Evolutionary conservation across 1,139 yeast species (phyloP).

Genomic region (Candida tropicalis): DNA sequence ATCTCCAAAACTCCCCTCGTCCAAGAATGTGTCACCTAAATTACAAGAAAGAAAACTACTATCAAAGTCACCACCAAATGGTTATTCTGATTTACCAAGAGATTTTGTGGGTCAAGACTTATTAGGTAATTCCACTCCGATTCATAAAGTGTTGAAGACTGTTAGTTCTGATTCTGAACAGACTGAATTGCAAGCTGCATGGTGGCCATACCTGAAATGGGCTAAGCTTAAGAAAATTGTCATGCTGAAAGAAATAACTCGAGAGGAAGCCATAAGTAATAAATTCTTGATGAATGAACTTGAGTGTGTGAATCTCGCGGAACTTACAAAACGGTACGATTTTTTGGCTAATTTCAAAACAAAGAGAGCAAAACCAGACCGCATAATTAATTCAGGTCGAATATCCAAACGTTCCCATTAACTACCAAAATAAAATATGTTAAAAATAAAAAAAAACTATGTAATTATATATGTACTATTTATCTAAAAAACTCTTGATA

Average conservation of each 20-base stretch:
- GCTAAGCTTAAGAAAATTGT: constrained; percentile 25
- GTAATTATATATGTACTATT: constrained; percentile 5
- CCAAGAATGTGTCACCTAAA: not conserved
- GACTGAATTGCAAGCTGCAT: constrained; percentile 3
- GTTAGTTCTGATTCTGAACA: not conserved
- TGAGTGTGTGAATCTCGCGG: constrained; percentile 22
- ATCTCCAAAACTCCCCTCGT: not conserved
- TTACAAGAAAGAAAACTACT: not conserved
- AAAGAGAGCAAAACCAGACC: not conserved
- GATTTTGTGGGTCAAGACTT: not conserved
- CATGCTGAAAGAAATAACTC: constrained; percentile 19
- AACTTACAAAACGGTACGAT: constrained; percentile 26
- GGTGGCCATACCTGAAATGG: constrained; percentile 31
- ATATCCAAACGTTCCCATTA: not conserved
- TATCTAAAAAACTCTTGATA: constrained; percentile 35
- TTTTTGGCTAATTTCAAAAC: constrained; percentile 22
- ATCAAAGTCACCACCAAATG: not conserved
- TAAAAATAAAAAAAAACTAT: not conserved
- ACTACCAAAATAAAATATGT: not conserved
- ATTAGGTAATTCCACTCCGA: constrained; percentile 2
- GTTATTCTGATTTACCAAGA: too few species aligned
- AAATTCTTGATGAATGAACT: constrained; percentile 21
- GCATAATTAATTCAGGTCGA: not conserved
- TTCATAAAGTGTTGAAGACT: not conserved
- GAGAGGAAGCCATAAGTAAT: constrained; percentile 28